phyloP scores from a whole-genome alignment of 2,329 filamentous ascomycete species.

The Fusarium zealandicum region DNA sequence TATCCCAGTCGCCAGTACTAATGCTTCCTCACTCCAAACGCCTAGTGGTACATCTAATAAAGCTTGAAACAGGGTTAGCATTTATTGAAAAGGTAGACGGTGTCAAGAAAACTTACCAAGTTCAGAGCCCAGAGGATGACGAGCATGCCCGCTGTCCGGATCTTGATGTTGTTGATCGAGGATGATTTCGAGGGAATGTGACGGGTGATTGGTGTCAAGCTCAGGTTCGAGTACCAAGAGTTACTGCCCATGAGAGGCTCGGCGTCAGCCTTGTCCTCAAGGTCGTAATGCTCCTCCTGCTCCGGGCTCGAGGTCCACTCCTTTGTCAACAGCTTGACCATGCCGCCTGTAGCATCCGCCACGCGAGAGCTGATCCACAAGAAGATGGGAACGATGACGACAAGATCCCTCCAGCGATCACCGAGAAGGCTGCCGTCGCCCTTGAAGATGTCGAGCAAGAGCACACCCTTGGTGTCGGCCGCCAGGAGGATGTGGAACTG shows the following conservation, averaged over 20 bases:
- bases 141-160: conserved; percentile 26
- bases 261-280: conserved; percentile 30
- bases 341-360: conserved; percentile 29
- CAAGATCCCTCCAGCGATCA: conserved; percentile 37
- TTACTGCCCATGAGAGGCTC: conserved; percentile 22
- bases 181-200: conserved; percentile 30
- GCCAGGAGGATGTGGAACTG: conserved; percentile 69
- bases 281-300: conserved; percentile 14
- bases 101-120: conserved; percentile 15
- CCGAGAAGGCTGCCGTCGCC: conserved; percentile 31
- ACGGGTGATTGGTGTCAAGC: conserved; percentile 5
- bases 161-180: conserved; percentile 30
- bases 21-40: not conserved
- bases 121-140: conserved; percentile 31
- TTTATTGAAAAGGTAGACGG: not conserved
- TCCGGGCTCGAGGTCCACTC: conserved; percentile 18
- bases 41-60: not conserved
- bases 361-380: conserved; percentile 38
- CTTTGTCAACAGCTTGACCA: conserved; percentile 31
- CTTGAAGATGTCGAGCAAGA: conserved; percentile 31
- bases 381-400: conserved; percentile 40
- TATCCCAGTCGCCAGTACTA: not conserved
- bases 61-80: not conserved
- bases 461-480: conserved; percentile 60
- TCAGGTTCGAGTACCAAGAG: conserved; percentile 14